Percentiles rank a stretch among this genome's conserved stretches.
These are phyloP conservation scores for Chaetomiaceae sp. DNA, from an alignment of 2,329 filamentous ascomycete genomes.

Conservation along the genomic window DNA sequence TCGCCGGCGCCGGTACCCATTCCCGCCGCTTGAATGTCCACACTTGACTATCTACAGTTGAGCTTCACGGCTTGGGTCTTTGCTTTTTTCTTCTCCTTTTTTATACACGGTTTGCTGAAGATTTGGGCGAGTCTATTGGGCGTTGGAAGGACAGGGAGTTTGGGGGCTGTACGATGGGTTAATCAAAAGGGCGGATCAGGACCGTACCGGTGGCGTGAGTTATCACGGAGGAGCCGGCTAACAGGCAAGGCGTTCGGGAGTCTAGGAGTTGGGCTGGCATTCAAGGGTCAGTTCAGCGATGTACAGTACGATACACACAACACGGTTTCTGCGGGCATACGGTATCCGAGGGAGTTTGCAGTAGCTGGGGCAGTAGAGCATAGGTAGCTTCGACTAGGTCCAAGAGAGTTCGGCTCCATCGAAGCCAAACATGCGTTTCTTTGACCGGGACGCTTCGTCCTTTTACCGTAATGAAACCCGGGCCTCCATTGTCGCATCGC, in stretches of 20 bases:
- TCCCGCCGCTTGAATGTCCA: conserved; percentile 14
- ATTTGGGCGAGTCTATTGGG: not conserved
- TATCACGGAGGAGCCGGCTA: not conserved
- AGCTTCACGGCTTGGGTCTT: not conserved
- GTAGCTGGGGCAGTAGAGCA: not conserved
- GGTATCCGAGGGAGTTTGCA: not conserved
- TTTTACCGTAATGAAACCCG: not conserved
- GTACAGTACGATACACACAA: conserved; percentile 7
- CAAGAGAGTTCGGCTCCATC: no score
- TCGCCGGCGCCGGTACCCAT: conserved; percentile 40
- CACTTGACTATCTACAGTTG: not conserved
- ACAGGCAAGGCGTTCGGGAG: conserved; percentile 14
- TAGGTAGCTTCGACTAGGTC: no score
- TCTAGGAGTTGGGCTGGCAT: conserved; percentile 6
- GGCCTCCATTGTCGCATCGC: not conserved
- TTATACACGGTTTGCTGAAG: not conserved
- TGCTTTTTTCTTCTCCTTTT: not conserved
- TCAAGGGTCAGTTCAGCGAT: not conserved
- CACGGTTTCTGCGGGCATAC: conserved; percentile 1
- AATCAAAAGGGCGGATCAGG: not conserved
- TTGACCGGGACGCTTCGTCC: no score
- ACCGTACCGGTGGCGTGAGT: not conserved
- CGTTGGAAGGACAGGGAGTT: conserved; percentile 6
- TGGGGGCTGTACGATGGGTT: conserved; percentile 2
- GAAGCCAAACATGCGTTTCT: no score